Base-by-base conservation (phyloP, 106 monocot genomes). In the Dendrobium chrysotoxum region DNA sequence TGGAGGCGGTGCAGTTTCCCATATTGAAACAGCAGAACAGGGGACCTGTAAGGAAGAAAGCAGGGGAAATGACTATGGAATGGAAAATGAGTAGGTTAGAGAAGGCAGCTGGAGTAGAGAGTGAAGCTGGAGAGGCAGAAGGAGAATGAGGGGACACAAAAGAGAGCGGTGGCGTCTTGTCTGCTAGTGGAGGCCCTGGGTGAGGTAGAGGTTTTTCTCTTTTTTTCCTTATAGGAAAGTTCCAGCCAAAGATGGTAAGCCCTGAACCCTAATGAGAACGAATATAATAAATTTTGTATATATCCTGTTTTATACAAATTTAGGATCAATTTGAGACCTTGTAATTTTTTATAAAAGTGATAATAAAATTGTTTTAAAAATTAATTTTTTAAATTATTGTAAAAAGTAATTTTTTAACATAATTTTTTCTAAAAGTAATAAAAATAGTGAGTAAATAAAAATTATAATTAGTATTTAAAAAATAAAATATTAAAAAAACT, bases 1-100 rank as follows among this genome's bases (percentile, higher is more conserved):
- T 86, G 50, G 94, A 89, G 83, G 93, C 89, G 76, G 93, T 88
- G 87, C 99, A 95, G 87, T 88, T 88, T 66, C 95, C 99, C 95
- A 99, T 95, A 30, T 65, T 50, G 41, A 5, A 41, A 7, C 12
- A 40, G 5, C 11, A 35, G 8, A 9, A 26, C 10, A 47, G 76
- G 26, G 47, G 47, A 45, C 1, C 12, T 46, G 47, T 26, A 10
- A 46, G 76, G 23, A 12, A 4, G 47, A 41, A 74, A 76, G 12
- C 47, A 9, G 25, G 25, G 10, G 26, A 26, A 13, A 6, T 40
- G 74, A 42, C 40, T 25, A 42, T 40, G n/a, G 42, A 74, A 41
- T 11, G 73, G 7, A 65, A 18, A 42, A 50, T 20, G 53, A 67
- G 31, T 6, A 26, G 54, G 28, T 50, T 50, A 50, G 23, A 2